Evolutionary conservation across 345 rosid genomes (phyloP), one percentile per base, ranked within the genome.

Genomic region (Eucalyptus pauciflora): DNA sequence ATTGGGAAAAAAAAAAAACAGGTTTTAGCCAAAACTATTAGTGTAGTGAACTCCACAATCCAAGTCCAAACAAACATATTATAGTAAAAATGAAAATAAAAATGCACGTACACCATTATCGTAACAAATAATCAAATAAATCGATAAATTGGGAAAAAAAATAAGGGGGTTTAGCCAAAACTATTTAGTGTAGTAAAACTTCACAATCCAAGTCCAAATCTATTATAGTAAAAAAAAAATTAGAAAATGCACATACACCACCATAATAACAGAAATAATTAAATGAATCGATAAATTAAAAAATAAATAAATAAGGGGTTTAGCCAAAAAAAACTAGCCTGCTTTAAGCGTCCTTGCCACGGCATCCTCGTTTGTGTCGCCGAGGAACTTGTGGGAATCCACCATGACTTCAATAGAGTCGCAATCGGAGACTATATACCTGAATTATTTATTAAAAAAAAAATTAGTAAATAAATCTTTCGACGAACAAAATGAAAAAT

Each of bases 391-490:
- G 49, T 95, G 94, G 24, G 64, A 2, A 69, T 95, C 88, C 27
- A 94, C 95, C 90, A 94, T 90, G 4, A 95, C 96, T 76, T 93
- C 51, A 43, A 94, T 87, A 9, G 94, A 93, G 89, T 93, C 94
- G 88, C 94, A 94, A 87, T 94, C 96, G 6, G 97, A 91, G 56
- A 95, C 96, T 9, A 95, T 95, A 76, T 90, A 92, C 95, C 97
- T 91, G 94, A 22, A 15, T 29, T 2, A 69, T 52, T 52, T 52
- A 6, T 52, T 7, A 18, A 1, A 52, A 51, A 51, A 16, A 16
- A 51, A 51, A 64, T 4, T n/a, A 20, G 58, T 18, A 7, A 31
- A 46, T 18, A 16, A 16, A 11, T 25, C 43, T 67, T 67, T 4
- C 16, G 8, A 24, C 11, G 27, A 8, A 41, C 17, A 80, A 33